Evolutionary conservation across 306 rosid genomes (phyloP), one percentile per base, ranked within the genome.

Genomic region (Morella rubra): DNA sequence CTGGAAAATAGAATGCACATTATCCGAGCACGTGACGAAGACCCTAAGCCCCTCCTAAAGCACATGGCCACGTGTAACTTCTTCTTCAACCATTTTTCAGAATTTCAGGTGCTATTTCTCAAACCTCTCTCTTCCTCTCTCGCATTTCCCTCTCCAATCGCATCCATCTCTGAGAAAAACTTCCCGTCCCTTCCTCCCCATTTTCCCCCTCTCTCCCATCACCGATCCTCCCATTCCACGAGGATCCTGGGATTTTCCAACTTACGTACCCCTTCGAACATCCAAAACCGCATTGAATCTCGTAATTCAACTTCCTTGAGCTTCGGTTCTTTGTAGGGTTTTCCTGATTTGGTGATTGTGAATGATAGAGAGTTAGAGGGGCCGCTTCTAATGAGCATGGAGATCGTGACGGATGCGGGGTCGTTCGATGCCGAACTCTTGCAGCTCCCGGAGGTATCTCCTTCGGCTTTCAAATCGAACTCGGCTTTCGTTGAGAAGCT

Each of bases 371-470:
- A 80, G 75, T 20, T 51, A 75, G 54, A 16, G 77, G 80, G 12
- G 12, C 6, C 27, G 12, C 8, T 82, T 73, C 82, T 78, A 80
- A 90, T 88, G 88, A 91, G 80, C 53, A 89, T 89, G 99, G 98
- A 96, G 83, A 89, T 89, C 53, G 85, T 79, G 82, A 73, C 71
- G 82, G 98, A 96, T 85, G 84, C 75, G 89, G 90, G 90, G 89
- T 83, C 93, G 61, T 85, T 92, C 80, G 97, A 96, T 76, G 93
- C 96, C 71, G 99, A 96, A 60, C 75, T 91, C 76, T 74, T 96
- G 96, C 97, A 96, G 90, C 93, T 96, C 18, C 82, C 81, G 5
- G 99, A 96, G 86, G 88, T 96, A 20, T 89, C 99, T 27, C 83
- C 96, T 76, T 46, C 91, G 72, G 87, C 93, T 11, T 86, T 96